These are phyloP conservation scores for Osmanthus fragrans DNA, from an alignment of 257 asterid species.

Conservation along the genomic window DNA sequence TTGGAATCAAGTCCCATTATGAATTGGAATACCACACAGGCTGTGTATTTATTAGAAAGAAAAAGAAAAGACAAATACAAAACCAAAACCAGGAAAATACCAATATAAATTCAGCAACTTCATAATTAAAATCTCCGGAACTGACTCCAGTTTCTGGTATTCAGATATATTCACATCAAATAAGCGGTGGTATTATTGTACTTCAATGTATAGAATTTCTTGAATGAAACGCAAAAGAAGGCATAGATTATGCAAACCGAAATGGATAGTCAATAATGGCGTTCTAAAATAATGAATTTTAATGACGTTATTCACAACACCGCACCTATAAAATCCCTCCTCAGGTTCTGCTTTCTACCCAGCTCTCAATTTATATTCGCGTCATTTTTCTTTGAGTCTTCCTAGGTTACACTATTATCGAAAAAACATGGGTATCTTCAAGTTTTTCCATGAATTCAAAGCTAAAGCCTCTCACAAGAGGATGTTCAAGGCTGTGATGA, in stretches of 20 bases:
- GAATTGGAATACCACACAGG: too few relatives aligned
- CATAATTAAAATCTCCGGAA: too few relatives aligned
- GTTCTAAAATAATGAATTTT: not conserved
- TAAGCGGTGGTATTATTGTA: too few relatives aligned
- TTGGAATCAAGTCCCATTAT: too few relatives aligned
- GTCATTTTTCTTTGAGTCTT: not conserved
- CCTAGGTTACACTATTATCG: not conserved
- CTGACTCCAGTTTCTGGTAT: too few relatives aligned
- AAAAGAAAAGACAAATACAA: too few relatives aligned
- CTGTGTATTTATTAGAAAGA: not conserved
- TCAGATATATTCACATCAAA: too few relatives aligned
- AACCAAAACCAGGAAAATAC: too few relatives aligned
- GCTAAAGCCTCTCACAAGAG: conserved; percentile 23
- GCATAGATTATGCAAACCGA: not conserved
- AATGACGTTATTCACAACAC: not conserved
- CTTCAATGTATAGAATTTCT: too few relatives aligned
- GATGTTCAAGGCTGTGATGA: conserved; percentile 31
- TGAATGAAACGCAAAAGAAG: not conserved
- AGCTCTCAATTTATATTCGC: not conserved
- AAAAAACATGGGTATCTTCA: conserved; percentile 24
- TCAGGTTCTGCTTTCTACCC: not conserved
- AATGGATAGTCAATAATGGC: not conserved
- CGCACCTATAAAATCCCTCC: not conserved
- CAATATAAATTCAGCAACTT: too few relatives aligned
- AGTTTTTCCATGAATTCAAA: conserved; percentile 26